Evolutionary conservation across 148 eudicot species (phyloP), one percentile per base, ranked within the genome.

Genomic region (Dianthus caryophyllus): DNA sequence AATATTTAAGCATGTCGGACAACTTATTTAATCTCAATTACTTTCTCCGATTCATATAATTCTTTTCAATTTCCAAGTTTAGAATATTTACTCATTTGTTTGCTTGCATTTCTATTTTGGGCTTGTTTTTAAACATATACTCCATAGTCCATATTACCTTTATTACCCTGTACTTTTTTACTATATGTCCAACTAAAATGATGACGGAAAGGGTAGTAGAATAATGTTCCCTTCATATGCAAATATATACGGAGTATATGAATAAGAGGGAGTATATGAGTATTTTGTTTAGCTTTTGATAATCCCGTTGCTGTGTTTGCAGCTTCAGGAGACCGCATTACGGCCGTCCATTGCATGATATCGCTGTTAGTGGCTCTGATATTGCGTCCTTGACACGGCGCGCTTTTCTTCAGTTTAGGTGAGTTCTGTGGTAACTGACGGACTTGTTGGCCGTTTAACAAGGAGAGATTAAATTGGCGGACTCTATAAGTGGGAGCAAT

Each of bases 401-500:
- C 65, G 63, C 36, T 66, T 52, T 57, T 69, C 64, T 72, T 54
- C 54, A 18, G 29, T 60, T 59, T 52, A 77, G 80, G 71, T 68
- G 70, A 73, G 75, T 69, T 67, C 67, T 78, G n/a, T 58, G 56
- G 65, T 65, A 63, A 66, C 77, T 71, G 58, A 70, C 25, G 71
- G 39, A 69, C 61, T 64, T 73, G 64, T 78, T 67, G 71, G 81
- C 81, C 62, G 70, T 54, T 62, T 71, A 51, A 21, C 59, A 29
- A 62, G 60, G 66, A 64, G 71, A 65, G n/a, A n/a, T n/a, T 52
- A 72, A 69, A 75, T 65, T 63, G 81, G 82, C 82, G 77, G 83
- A 91, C 79, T 83, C 74, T 84, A 65, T 60, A 66, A 77, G 86
- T 83, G 90, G 84, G 81, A 80, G 86, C 80, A 66, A 77, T 66